Base-by-base conservation (phyloP, 2,329 filamentous ascomycete genomes). In the Fonsecaea erecta region DNA sequence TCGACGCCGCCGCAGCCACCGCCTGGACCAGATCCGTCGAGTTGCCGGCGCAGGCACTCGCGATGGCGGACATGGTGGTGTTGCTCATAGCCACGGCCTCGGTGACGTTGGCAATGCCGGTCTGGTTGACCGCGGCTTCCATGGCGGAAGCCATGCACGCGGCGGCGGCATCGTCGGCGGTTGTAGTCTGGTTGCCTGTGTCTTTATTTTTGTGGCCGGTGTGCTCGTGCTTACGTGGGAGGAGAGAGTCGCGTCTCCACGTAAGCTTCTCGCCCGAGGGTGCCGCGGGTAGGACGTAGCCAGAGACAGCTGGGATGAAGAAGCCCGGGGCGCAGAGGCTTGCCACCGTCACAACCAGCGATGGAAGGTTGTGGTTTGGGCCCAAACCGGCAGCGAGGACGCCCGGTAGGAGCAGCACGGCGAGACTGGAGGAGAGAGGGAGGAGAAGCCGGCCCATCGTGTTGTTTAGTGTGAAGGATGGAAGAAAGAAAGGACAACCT, bases 361-460 rank as follows among this genome's bases (percentile, higher is more conserved):
- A 57, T n/a, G 51, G 62, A 7, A 54, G 28, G 24, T 32, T 61
- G 34, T 60, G 55, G 11, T 30, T 16, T 16, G 55, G 30, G 18
- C 56, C 32, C 28, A 35, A 28, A 30, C 58, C 24, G n/a, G 65
- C 65, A n/a, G 65, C 65, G n/a, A 68, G 58, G 30, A 66, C 63
- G n/a, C 37, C 52, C 3, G 67, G 64, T n/a, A 66, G 34, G 24
- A 64, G 21, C 32, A 68, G 28, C 12, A 67, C 46, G 9, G 46
- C 56, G 52, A 64, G 21, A 37, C 48, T 24, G 48, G 64, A 30
- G 16, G 64, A 40, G 14, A 63, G 40, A 58, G 62, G 21, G n/a
- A 58, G 56, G 51, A 64, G 51, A 54, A 63, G 54, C 48, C 67
- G 64, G 61, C 60, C 67, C 67, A 68, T 68, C 37, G 18, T 63